Base-by-base conservation (phyloP, 228 moss, liverwort and hornwort species). In the Sphagnum magellanicum region DNA sequence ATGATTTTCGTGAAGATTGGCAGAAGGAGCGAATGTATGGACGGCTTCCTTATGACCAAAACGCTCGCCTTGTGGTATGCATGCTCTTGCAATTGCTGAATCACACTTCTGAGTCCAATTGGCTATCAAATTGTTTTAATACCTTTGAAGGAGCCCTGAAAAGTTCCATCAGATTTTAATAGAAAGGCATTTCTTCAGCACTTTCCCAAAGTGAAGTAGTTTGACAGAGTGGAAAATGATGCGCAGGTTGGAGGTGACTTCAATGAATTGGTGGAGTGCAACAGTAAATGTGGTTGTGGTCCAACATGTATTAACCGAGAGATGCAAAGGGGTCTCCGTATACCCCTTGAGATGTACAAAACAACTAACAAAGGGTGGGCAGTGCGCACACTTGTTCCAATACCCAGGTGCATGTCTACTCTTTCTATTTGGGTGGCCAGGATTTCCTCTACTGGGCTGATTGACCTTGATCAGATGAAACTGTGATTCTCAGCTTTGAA, bases 191-290 rank as follows among this genome's bases (percentile, higher is more conserved):
- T 32, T 32, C 32, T 32, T 32, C 32, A 2, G 32, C 32, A 32
- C 32, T 32, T 32, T 32, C 32, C 32, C 32, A 32, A 32, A 32
- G 32, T 32, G 32, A 32, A 32, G 1, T 32, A 32, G 32, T 32
- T 32, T 32, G 32, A 32, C 3, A 51, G 55, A 49, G 10, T 70
- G 32, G 46, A 55, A 71, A 65, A 61, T 59, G 59, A 10, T 52
- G 53, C 73, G 57, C 81, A 92, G 92, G 74, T 95, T 48, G 95
- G 89, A 76, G 77, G 80, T 46, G 92, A 91, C 61, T 81, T 86
- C 61, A 96, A 91, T 81, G 96, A 96, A 73, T 85, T 96, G 50
- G 81, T 92, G 53, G 92, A 96, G 73, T 96, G 96, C 79, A 96
- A 92, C 52, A 84, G 81, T 60, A 82, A 91, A 77, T 96, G 96